Conservation (phyloP, 345 rosid species). For the Salix viminalis region DNA sequence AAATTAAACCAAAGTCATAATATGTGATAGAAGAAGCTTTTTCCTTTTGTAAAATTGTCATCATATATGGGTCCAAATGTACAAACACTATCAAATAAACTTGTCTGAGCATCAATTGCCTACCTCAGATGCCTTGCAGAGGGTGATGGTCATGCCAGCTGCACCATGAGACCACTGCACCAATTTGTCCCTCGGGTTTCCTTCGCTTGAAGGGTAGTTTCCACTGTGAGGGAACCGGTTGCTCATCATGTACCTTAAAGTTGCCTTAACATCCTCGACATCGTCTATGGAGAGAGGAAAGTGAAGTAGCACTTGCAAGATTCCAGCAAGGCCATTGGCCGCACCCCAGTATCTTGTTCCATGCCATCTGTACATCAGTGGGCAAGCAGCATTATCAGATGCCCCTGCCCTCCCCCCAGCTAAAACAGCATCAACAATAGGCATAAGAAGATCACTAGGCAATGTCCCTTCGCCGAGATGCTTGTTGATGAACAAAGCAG, state of each 20-base stretch:
- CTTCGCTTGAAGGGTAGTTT: conserved; percentile 84
- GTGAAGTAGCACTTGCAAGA: conserved; percentile 73
- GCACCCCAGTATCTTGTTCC: conserved; percentile 96
- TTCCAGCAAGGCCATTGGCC: conserved; percentile 86
- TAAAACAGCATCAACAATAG: conserved; percentile 67
- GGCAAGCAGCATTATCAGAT: conserved; percentile 58
- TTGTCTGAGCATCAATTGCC: neutral
- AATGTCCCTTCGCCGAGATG: conserved; percentile 56
- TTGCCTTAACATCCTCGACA: conserved; percentile 62
- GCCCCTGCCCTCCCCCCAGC: conserved; percentile 94
- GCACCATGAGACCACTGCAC: conserved; percentile 97
- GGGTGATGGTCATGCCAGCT: conserved; percentile 63
- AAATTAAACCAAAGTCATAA: neutral
- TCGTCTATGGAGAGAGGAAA: conserved; percentile 57
- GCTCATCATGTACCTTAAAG: conserved; percentile 83
- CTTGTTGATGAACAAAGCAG: conserved; percentile 71
- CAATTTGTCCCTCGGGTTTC: conserved; percentile 76
- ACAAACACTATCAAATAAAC: neutral
- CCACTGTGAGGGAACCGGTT: conserved; percentile 78
- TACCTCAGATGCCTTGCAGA: conserved; percentile 85
- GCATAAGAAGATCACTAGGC: conserved; percentile 46
- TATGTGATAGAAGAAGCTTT: neutral
- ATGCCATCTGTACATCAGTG: conserved; percentile 87
- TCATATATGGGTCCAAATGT: neutral
- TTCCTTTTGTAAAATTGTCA: too few species aligned